Percentiles rank a stretch among this genome's conserved stretches.
phyloP scores from a whole-genome alignment of 129 eudicot genomes.

The Deinandra increscens region DNA sequence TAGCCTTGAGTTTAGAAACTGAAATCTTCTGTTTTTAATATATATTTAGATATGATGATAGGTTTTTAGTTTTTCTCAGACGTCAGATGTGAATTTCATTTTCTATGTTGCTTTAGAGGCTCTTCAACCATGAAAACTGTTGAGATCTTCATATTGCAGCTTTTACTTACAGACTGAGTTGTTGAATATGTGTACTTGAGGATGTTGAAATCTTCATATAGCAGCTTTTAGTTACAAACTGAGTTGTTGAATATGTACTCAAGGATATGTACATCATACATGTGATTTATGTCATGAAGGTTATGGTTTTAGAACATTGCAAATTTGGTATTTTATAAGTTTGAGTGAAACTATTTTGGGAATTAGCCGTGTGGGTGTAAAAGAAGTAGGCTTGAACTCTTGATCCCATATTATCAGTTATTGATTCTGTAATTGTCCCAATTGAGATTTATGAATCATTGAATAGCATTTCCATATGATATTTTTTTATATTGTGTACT shows the following conservation, averaged over 20 bases:
- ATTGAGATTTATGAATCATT: neutral
- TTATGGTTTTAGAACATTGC: neutral
- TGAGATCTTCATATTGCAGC: neutral
- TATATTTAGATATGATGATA: neutral
- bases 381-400: neutral
- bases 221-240: neutral
- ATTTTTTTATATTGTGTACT: constrained; percentile 3
- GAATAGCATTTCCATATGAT: constrained; percentile 6
- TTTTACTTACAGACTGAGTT: neutral
- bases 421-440: neutral
- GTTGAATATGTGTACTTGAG: neutral
- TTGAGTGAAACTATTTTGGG: neutral
- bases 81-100: neutral
- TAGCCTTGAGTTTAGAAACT: neutral
- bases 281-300: neutral
- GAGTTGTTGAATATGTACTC: neutral
- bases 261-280: neutral
- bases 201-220: neutral
- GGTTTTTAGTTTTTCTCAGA: neutral
- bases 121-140: neutral
- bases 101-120: constrained; percentile 8
- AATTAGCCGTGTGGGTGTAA: neutral
- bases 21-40: neutral
- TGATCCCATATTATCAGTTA: neutral
- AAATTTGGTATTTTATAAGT: constrained; percentile 4